Evolutionary conservation across 495 filamentous ascomycete genomes (phyloP).

Genomic region (Aspergillus leporis): DNA sequence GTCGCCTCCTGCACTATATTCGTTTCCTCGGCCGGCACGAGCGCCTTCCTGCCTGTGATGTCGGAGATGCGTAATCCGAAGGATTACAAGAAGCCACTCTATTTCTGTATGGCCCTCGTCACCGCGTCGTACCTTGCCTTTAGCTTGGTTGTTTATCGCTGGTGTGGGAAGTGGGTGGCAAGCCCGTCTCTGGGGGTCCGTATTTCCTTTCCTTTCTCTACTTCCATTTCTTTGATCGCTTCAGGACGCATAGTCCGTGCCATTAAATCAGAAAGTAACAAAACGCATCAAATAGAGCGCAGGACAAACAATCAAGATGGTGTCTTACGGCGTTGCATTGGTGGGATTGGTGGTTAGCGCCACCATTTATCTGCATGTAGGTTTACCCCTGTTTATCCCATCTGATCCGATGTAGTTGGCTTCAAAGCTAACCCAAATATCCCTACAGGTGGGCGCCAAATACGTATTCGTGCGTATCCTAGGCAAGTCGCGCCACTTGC

Average conservation of each 20-base stretch:
- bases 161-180: slow-evolving; percentile 61
- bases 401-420: neutral
- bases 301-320: slow-evolving; percentile 57
- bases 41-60: slow-evolving; percentile 71
- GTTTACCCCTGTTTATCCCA: neutral
- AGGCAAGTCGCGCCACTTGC: slow-evolving; percentile 50
- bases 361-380: slow-evolving; percentile 63
- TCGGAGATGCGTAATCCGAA: slow-evolving; percentile 68
- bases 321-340: slow-evolving; percentile 70
- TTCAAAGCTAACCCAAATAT: neutral
- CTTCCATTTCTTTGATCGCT: too few species aligned
- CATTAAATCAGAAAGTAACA: neutral
- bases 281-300: slow-evolving; percentile 44
- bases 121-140: slow-evolving; percentile 58
- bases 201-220: too few species aligned
- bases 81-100: slow-evolving; percentile 63
- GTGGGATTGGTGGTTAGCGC: slow-evolving; percentile 57
- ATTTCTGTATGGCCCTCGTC: slow-evolving; percentile 58
- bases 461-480: slow-evolving; percentile 62
- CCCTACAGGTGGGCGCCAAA: slow-evolving; percentile 42
- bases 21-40: slow-evolving; percentile 52
- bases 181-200: slow-evolving; percentile 62
- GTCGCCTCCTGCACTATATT: slow-evolving; percentile 39
- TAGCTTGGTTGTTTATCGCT: slow-evolving; percentile 61
- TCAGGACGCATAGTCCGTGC: too few species aligned